Evolutionary conservation across 768 basidiomycete species (phyloP).

Genomic region (Leccinum disarticulatum): DNA sequence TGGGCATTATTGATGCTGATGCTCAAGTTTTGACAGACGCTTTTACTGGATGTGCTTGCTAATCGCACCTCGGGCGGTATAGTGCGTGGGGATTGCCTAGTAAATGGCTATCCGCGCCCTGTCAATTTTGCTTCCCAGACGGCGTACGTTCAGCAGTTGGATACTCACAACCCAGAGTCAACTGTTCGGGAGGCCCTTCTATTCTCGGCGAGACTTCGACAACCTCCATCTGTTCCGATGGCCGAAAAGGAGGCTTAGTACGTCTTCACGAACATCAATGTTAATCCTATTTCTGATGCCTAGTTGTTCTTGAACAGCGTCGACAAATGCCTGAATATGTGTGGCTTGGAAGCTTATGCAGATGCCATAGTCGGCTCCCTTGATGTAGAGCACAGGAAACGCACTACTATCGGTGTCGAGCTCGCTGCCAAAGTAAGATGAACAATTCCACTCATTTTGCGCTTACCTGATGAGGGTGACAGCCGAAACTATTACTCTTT

Average conservation of each 20-base stretch:
- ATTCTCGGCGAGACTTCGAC: slow-evolving; percentile 79
- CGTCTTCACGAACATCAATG: slow-evolving; percentile 24
- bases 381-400: slow-evolving; percentile 50
- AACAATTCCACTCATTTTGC: not conserved
- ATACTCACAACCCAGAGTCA: slow-evolving; percentile 70
- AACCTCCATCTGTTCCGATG: slow-evolving; percentile 60
- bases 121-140: slow-evolving; percentile 65
- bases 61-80: slow-evolving; percentile 49
- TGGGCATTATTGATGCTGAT: not conserved
- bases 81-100: slow-evolving; percentile 49
- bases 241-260: slow-evolving; percentile 80
- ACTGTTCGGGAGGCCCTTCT: slow-evolving; percentile 81
- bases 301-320: slow-evolving; percentile 33
- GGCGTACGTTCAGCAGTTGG: slow-evolving; percentile 62
- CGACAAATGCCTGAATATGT: slow-evolving; percentile 59
- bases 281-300: not conserved
- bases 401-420: slow-evolving; percentile 61
- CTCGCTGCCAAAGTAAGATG: slow-evolving; percentile 50
- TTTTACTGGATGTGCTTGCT: slow-evolving; percentile 56
- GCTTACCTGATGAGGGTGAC: not conserved
- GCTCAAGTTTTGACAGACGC: slow-evolving; percentile 41
- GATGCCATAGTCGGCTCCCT: slow-evolving; percentile 65
- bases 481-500: slow-evolving; percentile 52
- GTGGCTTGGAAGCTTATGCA: slow-evolving; percentile 59
- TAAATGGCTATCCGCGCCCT: slow-evolving; percentile 55